Evolutionary conservation across 2,329 filamentous ascomycete genomes (phyloP), one percentile per base, ranked within the genome.

Genomic region (Emericellopsis atlantica): DNA sequence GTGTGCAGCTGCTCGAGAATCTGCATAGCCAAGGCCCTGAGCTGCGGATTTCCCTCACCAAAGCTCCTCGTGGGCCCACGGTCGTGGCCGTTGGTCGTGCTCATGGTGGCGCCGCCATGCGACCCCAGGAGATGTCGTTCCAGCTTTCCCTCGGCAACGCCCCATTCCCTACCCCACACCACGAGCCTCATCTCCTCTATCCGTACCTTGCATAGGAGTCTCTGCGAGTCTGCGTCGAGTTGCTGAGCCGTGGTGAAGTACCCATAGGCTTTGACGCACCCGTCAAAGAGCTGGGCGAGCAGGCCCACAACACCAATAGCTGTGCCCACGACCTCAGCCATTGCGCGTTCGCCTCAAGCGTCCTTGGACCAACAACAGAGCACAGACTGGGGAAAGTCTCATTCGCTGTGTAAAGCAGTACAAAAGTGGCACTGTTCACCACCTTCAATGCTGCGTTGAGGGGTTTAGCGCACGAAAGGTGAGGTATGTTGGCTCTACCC

Each of bases 131-230:
- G 54, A 43, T 66, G 63, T 29, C 57, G 59, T 49, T 69, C 65
- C 2, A 69, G 52, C 39, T 47, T 54, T 5, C 66, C 66, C 51
- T 69, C 65, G 9, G 61, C 56, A 29, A 69, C 64, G 21, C 66
- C 66, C 65, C 66, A 69, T 46, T 67, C 62, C 26, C 66, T 52
- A 15, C 66, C 66, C 66, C 66, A 69, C 43, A 67, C 62, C 24
- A 64, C 50, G 31, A 69, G 56, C 4, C 66, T 58, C 62, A 66
- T 67, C 58, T 69, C 66, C 53, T 69, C 66, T 48, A 69, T 69
- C 39, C 64, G 61, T 41, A 69, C 62, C 48, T 69, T 69, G 54
- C 65, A 68, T 35, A 66, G 51, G 26, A 69, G 52, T 32, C 61
- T 58, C 49, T 66, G 61, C 44, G 56, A 58, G 49, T 69, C 64